Base-by-base conservation (phyloP, 768 basidiomycete species). In the Ramaria sp. region DNA sequence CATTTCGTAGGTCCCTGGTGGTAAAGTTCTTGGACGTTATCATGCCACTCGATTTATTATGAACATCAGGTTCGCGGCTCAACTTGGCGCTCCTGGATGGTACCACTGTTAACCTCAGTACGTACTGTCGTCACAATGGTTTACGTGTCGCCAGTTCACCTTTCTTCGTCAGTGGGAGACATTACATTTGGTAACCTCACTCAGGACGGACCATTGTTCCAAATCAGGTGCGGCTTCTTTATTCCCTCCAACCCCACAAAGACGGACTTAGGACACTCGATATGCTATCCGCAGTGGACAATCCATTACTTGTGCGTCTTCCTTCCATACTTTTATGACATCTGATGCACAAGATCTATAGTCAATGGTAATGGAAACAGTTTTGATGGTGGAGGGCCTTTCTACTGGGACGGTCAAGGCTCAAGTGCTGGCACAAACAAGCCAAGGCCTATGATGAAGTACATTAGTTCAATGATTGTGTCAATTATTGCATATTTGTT, bases 61-160 rank as follows among this genome's bases (percentile, higher is more conserved):
- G 56, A 15, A 76, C 80, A 12, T 75, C 71, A 32, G 79, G 78
- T 13, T 48, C 74, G 64, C 73, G 70, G 0, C 71, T 83, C 61
- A 69, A 66, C 15, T 70, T 84, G 28, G 58, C 64, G 18, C 68
- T 83, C 32, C 56, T 69, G 38, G 59, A 64, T 24, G 77, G 77
- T 5, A 75, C 79, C 1, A 79, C 72, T 3, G 82, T 85, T 56
- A 82, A 76, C 48, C 65, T 84, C 65, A 64, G 81, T 81, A 59
- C 61, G 77, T 66, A 18, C 32, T 34, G 32, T 34, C 2, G 9
- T 34, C 32, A 34, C 32, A 8, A 13, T 13, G 2, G 32, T 9
- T 4, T 34, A 34, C 32, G 8, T 34, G 32, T 34, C 32, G 1
- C 8, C 13, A 13, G 3, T 13, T 34, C 2, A 34, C 8, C 8